These are phyloP conservation scores for Aspergillus proliferans DNA, from an alignment of 2,329 filamentous ascomycete genomes.

Conservation along the genomic window DNA sequence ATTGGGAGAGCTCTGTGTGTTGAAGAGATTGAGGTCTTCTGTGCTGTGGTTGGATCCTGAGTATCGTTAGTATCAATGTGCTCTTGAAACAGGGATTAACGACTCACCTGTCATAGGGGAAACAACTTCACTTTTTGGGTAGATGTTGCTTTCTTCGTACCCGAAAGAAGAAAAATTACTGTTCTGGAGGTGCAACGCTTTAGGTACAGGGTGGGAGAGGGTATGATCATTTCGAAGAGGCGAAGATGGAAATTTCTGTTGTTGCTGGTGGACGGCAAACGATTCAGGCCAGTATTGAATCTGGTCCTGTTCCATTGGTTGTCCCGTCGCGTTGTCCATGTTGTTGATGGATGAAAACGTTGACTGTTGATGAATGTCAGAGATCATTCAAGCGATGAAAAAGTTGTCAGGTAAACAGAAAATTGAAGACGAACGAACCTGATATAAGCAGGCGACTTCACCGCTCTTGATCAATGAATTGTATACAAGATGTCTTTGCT, in stretches of 20 bases:
- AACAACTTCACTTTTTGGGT: too few relatives aligned
- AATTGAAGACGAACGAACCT: too few relatives aligned
- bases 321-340: constrained; percentile 7
- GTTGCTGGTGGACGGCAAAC: neutral
- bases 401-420: neutral
- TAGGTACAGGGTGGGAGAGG: neutral
- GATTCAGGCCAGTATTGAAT: neutral
- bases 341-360: constrained; percentile 9
- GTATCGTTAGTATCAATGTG: neutral
- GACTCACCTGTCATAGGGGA: too few relatives aligned
- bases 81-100: too few relatives aligned
- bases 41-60: neutral
- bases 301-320: neutral
- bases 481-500: too few relatives aligned
- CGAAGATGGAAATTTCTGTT: neutral
- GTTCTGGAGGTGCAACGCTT: neutral
- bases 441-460: too few relatives aligned
- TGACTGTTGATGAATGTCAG: too few relatives aligned
- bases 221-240: neutral
- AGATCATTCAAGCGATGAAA: neutral
- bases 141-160: neutral
- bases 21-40: neutral
- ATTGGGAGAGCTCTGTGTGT: neutral
- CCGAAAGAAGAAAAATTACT: neutral
- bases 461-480: too few relatives aligned